Evolutionary conservation across 345 rosid species (phyloP), one percentile per base, ranked within the genome.

Genomic region (Pistacia vera): DNA sequence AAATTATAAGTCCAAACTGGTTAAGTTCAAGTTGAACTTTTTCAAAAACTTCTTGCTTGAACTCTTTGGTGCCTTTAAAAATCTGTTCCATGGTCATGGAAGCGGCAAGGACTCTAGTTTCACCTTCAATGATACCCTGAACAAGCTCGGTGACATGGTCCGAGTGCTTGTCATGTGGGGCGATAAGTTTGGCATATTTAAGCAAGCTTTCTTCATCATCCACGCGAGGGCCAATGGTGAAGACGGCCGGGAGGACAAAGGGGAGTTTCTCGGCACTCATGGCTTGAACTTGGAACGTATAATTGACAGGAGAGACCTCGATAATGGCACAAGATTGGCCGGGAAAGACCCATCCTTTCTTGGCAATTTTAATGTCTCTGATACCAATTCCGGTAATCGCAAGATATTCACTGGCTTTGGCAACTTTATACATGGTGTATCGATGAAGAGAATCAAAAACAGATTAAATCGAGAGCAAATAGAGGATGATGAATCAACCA

Each of bases 241-340:
- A 93, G 12, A 91, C 92, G 0, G 97, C 95, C 0, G 95, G 97
- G 44, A 92, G 90, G 56, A 90, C 38, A 38, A 92, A 93, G 20
- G 97, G 95, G 57, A 94, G 97, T 78, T 93, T 92, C 88, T 93
- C 97, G 4, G 97, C 93, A 9, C 92, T 89, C 97, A 93, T 93
- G 71, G 97, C 97, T 17, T 92, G 97, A 52, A 92, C 98, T 73
- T 93, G 84, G 83, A 92, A 92, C 10, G 92, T 92, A 83, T 92
- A 92, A 81, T 90, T 90, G 16, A 92, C 95, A 0, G 96, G 98
- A 0, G 96, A 89, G 33, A 92, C 82, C 16, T 94, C 92, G 79
- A 94, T 84, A 57, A 77, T 69, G 25, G 86, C 41, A 69, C 81
- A 92, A 1, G 89, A 84, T 63, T 93, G 93, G 63, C 91, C 88